Conservation (phyloP, 108 stramenopile species). For the Schizochytrium sp. region DNA sequence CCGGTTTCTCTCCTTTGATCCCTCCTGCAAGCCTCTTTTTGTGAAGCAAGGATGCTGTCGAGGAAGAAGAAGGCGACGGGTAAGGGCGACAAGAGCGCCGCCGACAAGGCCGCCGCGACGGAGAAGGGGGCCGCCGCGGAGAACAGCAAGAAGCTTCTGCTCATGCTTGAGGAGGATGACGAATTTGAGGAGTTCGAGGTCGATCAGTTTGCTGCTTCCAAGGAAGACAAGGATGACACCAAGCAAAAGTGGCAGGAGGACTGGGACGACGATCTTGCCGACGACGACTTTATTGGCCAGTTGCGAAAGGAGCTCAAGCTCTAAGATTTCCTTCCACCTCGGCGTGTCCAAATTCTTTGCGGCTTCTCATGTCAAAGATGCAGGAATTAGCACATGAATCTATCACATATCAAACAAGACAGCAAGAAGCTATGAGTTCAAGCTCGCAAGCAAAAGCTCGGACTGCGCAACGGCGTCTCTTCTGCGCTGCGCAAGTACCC, state of each 20-base stretch:
- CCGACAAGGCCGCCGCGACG: neutral
- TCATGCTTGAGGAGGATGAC: constrained; percentile 16
- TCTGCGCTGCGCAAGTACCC: too few relatives aligned
- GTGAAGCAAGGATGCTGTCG: too few relatives aligned
- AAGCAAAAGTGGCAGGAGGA: constrained; percentile 16
- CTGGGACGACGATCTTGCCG: constrained; percentile 6
- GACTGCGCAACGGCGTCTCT: too few relatives aligned
- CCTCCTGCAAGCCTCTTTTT: too few relatives aligned
- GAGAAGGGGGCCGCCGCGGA: neutral
- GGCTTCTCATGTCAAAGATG: too few relatives aligned
- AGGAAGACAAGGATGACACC: neutral
- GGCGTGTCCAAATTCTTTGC: too few relatives aligned
- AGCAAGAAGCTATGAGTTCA: too few relatives aligned
- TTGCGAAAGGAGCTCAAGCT: neutral
- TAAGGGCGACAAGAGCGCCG: neutral
- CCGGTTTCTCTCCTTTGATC: too few relatives aligned
- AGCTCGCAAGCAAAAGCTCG: too few relatives aligned
- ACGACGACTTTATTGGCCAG: neutral
- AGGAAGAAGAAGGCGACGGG: neutral
- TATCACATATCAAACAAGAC: too few relatives aligned
- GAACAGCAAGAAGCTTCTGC: neutral
- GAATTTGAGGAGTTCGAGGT: constrained; percentile 6
- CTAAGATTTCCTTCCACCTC: neutral
- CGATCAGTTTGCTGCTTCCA: neutral
- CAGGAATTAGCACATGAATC: too few relatives aligned